Percentiles rank a stretch among this genome's conserved stretches.
Conservation (phyloP, 768 basidiomycete genomes). For the Trametopsis cervina region DNA sequence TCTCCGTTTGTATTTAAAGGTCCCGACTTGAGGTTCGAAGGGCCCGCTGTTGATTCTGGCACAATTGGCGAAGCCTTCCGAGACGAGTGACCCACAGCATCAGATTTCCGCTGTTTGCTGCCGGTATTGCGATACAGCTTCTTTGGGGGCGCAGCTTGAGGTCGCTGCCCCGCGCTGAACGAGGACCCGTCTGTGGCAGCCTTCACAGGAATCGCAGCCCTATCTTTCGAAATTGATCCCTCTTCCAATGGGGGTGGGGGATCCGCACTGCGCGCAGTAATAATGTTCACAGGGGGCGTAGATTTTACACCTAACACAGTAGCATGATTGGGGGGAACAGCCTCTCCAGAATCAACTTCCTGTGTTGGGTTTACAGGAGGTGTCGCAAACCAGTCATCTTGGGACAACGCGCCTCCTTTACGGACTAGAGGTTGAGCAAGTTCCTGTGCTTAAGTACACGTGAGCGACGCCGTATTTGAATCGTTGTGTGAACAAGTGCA, state of each 20-base stretch:
- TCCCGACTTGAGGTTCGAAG: too few relatives aligned
- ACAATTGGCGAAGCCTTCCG: too few relatives aligned
- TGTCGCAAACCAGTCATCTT: constrained; percentile 27
- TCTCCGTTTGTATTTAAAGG: too few relatives aligned
- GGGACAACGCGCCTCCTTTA: constrained; percentile 2
- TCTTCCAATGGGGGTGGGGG: too few relatives aligned
- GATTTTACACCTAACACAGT: background rate
- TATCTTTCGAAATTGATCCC: background rate
- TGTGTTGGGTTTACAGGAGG: constrained; percentile 10
- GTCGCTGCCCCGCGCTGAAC: background rate
- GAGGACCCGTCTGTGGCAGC: background rate
- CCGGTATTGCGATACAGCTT: too few relatives aligned
- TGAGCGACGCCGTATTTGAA: too few relatives aligned
- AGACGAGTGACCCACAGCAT: too few relatives aligned
- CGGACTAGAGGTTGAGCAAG: too few relatives aligned
- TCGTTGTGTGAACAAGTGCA: constrained; percentile 5
- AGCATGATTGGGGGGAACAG: background rate
- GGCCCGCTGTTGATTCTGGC: too few relatives aligned
- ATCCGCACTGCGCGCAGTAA: background rate
- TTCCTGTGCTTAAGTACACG: too few relatives aligned
- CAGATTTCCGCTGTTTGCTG: too few relatives aligned
- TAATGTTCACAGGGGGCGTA: background rate
- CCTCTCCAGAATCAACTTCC: background rate
- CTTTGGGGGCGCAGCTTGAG: background rate
- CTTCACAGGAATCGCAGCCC: background rate